phyloP scores from a whole-genome alignment of 805 yeast species.

The Clavispora vitiphila region DNA sequence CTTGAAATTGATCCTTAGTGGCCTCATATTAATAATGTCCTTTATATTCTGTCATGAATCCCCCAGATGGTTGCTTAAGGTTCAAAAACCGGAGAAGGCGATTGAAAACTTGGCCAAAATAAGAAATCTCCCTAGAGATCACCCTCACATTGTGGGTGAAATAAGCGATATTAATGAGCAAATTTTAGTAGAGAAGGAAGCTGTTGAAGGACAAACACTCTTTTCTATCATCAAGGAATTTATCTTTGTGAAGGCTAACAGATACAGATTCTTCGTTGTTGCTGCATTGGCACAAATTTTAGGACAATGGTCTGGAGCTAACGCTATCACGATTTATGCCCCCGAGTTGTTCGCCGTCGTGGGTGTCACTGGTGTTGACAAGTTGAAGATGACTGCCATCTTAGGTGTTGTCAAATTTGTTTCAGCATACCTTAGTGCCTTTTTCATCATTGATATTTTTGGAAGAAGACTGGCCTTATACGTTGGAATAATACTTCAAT shows the following conservation, averaged over 20 bases:
- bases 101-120: slow-evolving; percentile 34
- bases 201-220: slow-evolving; percentile 11
- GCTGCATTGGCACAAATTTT: slow-evolving; percentile 42
- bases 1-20: slow-evolving; percentile 45
- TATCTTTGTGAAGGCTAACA: slow-evolving; percentile 32
- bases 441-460: slow-evolving; percentile 48
- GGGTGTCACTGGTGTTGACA: slow-evolving; percentile 40
- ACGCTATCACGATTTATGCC: slow-evolving; percentile 52
- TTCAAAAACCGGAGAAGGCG: slow-evolving; percentile 39
- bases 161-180: slow-evolving; percentile 40
- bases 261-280: slow-evolving; percentile 41
- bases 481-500: slow-evolving; percentile 43
- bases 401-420: slow-evolving; percentile 50
- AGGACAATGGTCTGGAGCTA: slow-evolving; percentile 57
- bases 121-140: slow-evolving; percentile 42
- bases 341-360: slow-evolving; percentile 46
- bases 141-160: slow-evolving; percentile 47
- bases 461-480: slow-evolving; percentile 50
- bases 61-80: slow-evolving; percentile 49
- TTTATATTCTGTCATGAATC: slow-evolving; percentile 41
- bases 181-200: slow-evolving; percentile 61
- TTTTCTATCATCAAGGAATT: slow-evolving; percentile 29
- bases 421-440: slow-evolving; percentile 46
- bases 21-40: slow-evolving; percentile 39
- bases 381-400: slow-evolving; percentile 45